Evolutionary conservation across 176 grass and related monocot species (phyloP).

Genomic region (Oryza nivara): DNA sequence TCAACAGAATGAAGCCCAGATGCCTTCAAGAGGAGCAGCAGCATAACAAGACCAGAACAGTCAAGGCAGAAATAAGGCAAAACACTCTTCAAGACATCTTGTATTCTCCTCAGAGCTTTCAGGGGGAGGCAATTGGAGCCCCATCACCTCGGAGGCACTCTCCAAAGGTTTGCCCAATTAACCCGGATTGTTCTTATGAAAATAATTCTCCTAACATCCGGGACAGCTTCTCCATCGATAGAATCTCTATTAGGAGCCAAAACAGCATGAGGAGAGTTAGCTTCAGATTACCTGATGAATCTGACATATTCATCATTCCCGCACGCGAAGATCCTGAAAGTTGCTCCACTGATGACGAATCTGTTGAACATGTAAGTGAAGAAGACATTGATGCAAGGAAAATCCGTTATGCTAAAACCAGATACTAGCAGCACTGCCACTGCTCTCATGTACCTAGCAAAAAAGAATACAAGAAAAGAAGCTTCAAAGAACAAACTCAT

Average conservation of each 20-base stretch:
- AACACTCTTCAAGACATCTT: slow-evolving; percentile 48
- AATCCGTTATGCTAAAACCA: slow-evolving; percentile 21
- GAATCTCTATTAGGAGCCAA: slow-evolving; percentile 48
- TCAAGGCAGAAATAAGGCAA: slow-evolving; percentile 37
- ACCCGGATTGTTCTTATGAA: slow-evolving; percentile 33
- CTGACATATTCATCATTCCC: slow-evolving; percentile 56
- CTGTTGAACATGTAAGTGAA: slow-evolving; percentile 33
- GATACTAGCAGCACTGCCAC: slow-evolving; percentile 32
- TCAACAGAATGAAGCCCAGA: slow-evolving; percentile 44
- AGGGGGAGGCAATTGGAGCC: slow-evolving; percentile 23
- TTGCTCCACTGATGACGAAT: slow-evolving; percentile 40
- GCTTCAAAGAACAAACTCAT: not conserved
- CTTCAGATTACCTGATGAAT: slow-evolving; percentile 56
- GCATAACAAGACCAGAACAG: not conserved
- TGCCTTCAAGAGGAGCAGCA: slow-evolving; percentile 23
- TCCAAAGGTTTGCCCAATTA: slow-evolving; percentile 48
- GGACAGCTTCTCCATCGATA: slow-evolving; percentile 54
- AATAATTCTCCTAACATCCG: slow-evolving; percentile 34
- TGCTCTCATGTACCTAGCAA: slow-evolving; percentile 12
- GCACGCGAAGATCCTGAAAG: slow-evolving; percentile 44
- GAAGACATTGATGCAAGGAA: slow-evolving; percentile 39
- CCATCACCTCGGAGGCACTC: slow-evolving; percentile 53
- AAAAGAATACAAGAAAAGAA: slow-evolving; percentile 25
- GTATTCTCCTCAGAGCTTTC: slow-evolving; percentile 38
- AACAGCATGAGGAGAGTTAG: slow-evolving; percentile 60